Evolutionary conservation across 179 eudicot genomes (phyloP), one percentile per base, ranked within the genome.

Genomic region (Heliamphora pulchella): DNA sequence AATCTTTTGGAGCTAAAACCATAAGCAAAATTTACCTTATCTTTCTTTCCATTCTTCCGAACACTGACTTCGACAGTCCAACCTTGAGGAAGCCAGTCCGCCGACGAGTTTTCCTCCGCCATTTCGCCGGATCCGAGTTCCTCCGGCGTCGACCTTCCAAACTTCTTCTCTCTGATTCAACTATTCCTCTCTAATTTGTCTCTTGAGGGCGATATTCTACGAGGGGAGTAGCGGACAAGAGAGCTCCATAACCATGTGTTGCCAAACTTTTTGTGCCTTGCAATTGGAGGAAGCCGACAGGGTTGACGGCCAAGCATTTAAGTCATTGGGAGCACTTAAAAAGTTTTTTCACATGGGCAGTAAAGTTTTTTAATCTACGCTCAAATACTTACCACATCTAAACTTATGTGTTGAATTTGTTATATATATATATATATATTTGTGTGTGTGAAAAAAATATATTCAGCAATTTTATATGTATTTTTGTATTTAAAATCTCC

Each of bases 11-110:
- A 73, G 8, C 61, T 20, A 53, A 53, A 71, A 20, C 53, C 15
- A 63, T 18, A 3, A 10, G 53, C 18, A 22, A 8, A 50, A 2
- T 43, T 77, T 75, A 87, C 89, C 89, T 79, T 78, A 72, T 82
- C 81, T 57, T 65, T 82, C 53, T 51, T 84, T 9, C 89, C 89
- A 20, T 67, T 74, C 62, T 76, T 83, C 47, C 85, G 47, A 14
- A 63, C 77, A 54, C 55, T 82, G 43, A 80, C 81, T 41, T 75
- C 70, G 47, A 64, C 79, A 50, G 79, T 85, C 87, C 89, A 84
- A 5, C 86, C 89, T 4, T 47, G 74, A 20, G 89, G 87, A 70
- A 87, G 81, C 87, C 82, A 78, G 8, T 78, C 80, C 54, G 79
- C 58, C 65, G 73, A 31, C n/a, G 74, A 62, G 10, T 50, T 72